Evolutionary conservation across 306 rosid species (phyloP).

Genomic region (Gastrolobium bilobum): DNA sequence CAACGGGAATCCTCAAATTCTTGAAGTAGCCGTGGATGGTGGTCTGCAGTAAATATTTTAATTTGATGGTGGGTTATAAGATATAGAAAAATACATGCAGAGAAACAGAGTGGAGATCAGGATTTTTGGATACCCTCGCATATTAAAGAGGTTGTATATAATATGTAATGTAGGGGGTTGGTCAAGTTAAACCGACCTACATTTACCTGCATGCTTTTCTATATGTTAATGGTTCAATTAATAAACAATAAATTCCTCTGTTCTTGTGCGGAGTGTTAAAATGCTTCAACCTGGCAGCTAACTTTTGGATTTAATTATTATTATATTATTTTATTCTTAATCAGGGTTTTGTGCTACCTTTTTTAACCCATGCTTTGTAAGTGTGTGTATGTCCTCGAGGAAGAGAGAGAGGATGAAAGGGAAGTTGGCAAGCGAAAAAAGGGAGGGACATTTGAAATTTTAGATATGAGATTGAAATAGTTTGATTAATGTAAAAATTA

Average conservation of each 20-base stretch:
- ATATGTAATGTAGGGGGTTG: constrained; percentile 23
- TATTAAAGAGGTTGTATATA: constrained; percentile 20
- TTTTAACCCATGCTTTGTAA: constrained; percentile 46
- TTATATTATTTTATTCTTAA: constrained; percentile 40
- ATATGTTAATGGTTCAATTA: constrained; percentile 48
- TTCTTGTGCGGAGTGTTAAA: constrained; percentile 49
- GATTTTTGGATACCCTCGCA: constrained; percentile 40
- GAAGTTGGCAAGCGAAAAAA: constrained; percentile 31
- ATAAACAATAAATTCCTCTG: constrained; percentile 50
- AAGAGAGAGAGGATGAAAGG: neutral
- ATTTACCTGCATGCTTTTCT: constrained; percentile 39
- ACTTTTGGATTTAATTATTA: constrained; percentile 27
- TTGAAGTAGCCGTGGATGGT: constrained; percentile 47
- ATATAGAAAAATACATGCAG: neutral
- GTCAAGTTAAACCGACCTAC: constrained; percentile 46
- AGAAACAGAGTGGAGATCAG: neutral
- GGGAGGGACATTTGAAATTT: constrained; percentile 43
- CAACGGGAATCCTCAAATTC: constrained; percentile 49
- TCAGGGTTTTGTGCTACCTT: constrained; percentile 51
- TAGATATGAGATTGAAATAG: neutral
- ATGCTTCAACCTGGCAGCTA: constrained; percentile 38
- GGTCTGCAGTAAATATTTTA: constrained; percentile 41
- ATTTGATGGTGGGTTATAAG: constrained; percentile 36
- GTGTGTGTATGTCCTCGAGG: constrained; percentile 13
- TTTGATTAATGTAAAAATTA: neutral